These are phyloP conservation scores for Miscanthus sacchariflorus DNA, from an alignment of 202 grass and related monocot species.

Conservation along the genomic window DNA sequence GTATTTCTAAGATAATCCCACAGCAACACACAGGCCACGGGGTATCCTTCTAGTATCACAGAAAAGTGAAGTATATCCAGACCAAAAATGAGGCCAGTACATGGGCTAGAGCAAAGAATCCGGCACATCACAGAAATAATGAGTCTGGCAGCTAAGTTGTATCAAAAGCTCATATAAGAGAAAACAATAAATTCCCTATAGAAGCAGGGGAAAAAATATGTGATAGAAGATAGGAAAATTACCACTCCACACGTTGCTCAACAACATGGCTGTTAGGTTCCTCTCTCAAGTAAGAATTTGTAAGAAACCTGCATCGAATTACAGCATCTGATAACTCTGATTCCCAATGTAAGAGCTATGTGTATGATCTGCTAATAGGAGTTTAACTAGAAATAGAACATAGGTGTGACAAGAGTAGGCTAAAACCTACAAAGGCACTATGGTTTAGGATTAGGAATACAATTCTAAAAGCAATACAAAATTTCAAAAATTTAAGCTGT, in stretches of 20 bases:
- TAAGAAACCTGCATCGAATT: conserved; percentile 78
- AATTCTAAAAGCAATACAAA: conserved; percentile 28
- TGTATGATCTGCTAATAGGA: background rate
- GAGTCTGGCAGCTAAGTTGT: background rate
- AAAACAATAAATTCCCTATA: background rate
- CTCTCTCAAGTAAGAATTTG: conserved; percentile 92
- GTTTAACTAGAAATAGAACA: conserved; percentile 21
- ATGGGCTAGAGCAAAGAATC: background rate
- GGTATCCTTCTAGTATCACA: background rate
- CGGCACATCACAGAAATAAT: background rate
- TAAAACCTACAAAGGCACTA: conserved; percentile 30
- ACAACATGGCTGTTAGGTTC: conserved; percentile 98
- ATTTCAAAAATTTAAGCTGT: conserved; percentile 19
- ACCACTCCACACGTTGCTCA: conserved; percentile 96
- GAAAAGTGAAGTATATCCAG: background rate
- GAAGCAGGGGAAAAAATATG: conserved; percentile 1
- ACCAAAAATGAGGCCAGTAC: background rate
- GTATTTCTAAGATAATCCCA: background rate
- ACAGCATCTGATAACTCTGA: conserved; percentile 17
- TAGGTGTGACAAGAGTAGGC: background rate
- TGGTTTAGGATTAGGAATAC: conserved; percentile 1
- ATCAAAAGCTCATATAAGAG: background rate
- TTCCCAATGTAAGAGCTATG: conserved; percentile 28
- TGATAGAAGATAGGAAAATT: conserved; percentile 48
- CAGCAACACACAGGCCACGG: background rate